These are phyloP conservation scores for Penicillium longicatenatum DNA, from an alignment of 495 filamentous ascomycete species.

Conservation along the genomic window DNA sequence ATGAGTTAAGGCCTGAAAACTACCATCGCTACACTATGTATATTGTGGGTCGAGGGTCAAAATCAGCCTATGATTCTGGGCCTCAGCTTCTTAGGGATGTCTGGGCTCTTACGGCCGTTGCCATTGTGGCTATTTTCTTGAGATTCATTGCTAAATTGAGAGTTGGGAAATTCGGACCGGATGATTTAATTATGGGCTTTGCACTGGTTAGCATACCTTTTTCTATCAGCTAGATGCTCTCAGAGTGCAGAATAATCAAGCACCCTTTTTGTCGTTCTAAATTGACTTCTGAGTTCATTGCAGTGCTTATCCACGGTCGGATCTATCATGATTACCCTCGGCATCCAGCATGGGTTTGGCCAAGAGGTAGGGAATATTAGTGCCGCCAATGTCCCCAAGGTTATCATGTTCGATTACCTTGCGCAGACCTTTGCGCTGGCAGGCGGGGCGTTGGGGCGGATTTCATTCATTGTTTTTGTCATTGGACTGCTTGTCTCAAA, in stretches of 20 bases:
- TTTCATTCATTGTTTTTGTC: conserved; percentile 46
- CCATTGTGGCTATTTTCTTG: conserved; percentile 19
- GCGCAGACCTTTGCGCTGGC: conserved; percentile 28
- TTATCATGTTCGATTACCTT: conserved; percentile 33
- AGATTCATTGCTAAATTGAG: conserved; percentile 29
- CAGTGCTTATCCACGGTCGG: conserved; percentile 28
- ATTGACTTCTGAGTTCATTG: conserved; percentile 3
- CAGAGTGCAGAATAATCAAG: not conserved
- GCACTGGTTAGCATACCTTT: conserved; percentile 28
- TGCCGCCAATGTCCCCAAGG: conserved; percentile 8
- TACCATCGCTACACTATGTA: conserved; percentile 10
- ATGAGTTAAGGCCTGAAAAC: not conserved
- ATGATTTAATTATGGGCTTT: conserved; percentile 31
- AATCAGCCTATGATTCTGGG: conserved; percentile 11
- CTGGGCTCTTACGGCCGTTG: conserved; percentile 27
- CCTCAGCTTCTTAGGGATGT: conserved; percentile 28
- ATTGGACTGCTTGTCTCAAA: conserved; percentile 38
- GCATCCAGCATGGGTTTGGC: conserved; percentile 28
- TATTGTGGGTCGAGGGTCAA: conserved; percentile 7
- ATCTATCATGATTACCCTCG: conserved; percentile 27
- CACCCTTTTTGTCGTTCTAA: not conserved
- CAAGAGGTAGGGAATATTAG: conserved; percentile 15
- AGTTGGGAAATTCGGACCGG: conserved; percentile 26
- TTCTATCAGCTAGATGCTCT: not conserved
- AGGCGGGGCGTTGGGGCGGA: conserved; percentile 26